Base-by-base conservation (phyloP, 1,284 basidiomycete genomes). In the Austroboletus novae-zelandiae region DNA sequence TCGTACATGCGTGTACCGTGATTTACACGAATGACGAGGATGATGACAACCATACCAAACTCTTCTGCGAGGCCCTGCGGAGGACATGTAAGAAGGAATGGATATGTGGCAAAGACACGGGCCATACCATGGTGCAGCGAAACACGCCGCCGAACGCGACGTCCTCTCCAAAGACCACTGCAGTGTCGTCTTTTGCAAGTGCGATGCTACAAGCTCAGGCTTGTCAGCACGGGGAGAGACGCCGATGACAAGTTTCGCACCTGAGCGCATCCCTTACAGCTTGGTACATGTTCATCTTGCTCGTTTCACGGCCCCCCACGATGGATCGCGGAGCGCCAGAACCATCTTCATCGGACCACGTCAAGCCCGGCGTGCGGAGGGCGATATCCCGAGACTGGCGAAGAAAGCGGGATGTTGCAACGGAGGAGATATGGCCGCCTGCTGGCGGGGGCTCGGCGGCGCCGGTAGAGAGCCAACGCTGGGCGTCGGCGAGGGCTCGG, bases 121-220 rank as follows among this genome's bases (percentile, higher is more conserved):
- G 43, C 74, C 23, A 52, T 55, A 86, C 86, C 87, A 89, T 88
- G 0, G 87, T 89, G 57, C 88, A 92, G 51, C 94, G 79, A 66
- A 98, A 97, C 4, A 97, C 94, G 7, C 94, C 94, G 15, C 94
- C 94, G 57, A 96, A 96, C 2, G 89, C 88, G 42, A 96, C 91
- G 58, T 96, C 93, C 66, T 84, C 93, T n/a, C 95, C 94, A 62
- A 98, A 97, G 0, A 97, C 84, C 10, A 94, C 84, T 0, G 94
- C 83, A 42, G 76, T 89, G 40, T 94, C 88, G 62, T 98, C 93
- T 59, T 89, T 91, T 39, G 77, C 73, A n/a, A 96, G 69, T 4
- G 88, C 89, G 51, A 87, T 90, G 48, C 91, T 91, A 57, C n/a
- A 18, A 23, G 20, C 17, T 37, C n/a, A 18, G 5, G 20, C 17